Base-by-base conservation (phyloP, 805 yeast genomes). In the Teunomyces kruisii region DNA sequence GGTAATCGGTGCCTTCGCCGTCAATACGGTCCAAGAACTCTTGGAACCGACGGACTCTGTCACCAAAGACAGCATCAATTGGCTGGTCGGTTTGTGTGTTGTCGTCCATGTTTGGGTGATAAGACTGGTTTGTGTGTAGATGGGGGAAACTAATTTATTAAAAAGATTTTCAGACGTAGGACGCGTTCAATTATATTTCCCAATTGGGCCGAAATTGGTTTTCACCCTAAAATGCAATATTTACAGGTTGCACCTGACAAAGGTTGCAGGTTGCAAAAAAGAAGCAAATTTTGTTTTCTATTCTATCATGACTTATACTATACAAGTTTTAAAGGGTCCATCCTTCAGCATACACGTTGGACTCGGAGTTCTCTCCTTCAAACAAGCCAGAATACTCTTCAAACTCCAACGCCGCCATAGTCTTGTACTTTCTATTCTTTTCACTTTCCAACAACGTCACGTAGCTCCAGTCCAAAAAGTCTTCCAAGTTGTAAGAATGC, bases 381-480 rank as follows among this genome's bases (percentile, higher is more conserved):
- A 78, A 66, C 27, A 78, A 47, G 2, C 46, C 50, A 28, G 67
- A 72, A 67, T 73, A 78, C 46, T 63, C 68, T 48, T 87, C 92
- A 55, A 74, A 86, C 59, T 91, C 97, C 39, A 90, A 66, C 0
- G 94, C 86, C 3, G 94, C 86, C 54, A 84, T 81, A 4, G 83
- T 79, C 54, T 84, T 84, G 60, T 88, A 73, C 51, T 62, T 80
- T 68, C 88, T 83, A 22, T 73, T 73, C 39, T 73, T 65, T 61
- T 87, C 95, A 57, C 82, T 79, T 22, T 78, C 82, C 47, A 85
- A 55, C 43, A 87, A 62, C 55, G 86, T 70, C 29, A 76, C 72
- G 61, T 91, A 94, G 46, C 84, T 82, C 88, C 96, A 92, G 64
- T 91, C 96, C 56, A 94, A 67, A 71, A 94, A 94, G 61, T 94